Conservation (phyloP, 768 basidiomycete genomes). For the Lanmaoa rubissima region DNA sequence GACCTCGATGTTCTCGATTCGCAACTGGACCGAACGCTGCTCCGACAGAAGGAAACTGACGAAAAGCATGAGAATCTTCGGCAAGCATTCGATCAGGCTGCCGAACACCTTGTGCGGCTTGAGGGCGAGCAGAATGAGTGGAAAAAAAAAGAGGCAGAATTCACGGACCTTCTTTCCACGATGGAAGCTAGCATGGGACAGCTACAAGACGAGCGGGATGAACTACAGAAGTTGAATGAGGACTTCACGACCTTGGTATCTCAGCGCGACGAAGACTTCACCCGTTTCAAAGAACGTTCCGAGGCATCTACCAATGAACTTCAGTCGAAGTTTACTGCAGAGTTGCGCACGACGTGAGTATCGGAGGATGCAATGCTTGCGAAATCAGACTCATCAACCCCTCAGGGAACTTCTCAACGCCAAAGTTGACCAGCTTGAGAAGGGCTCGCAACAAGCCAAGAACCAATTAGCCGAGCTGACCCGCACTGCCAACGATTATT, state of each 20-base stretch:
- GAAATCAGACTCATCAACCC: neutral
- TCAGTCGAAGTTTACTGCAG: slow-evolving; percentile 66
- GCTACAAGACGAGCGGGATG: slow-evolving; percentile 56
- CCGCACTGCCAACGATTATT: slow-evolving; percentile 74
- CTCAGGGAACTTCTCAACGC: slow-evolving; percentile 61
- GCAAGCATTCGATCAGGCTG: slow-evolving; percentile 77
- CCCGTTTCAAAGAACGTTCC: slow-evolving; percentile 70
- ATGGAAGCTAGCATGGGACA: slow-evolving; percentile 59
- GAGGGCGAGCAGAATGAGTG: slow-evolving; percentile 76
- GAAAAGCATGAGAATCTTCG: slow-evolving; percentile 73
- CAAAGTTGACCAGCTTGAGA: slow-evolving; percentile 61
- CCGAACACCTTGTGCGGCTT: slow-evolving; percentile 79
- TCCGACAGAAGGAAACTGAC: slow-evolving; percentile 75
- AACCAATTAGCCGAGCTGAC: slow-evolving; percentile 76
- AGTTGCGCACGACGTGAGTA: slow-evolving; percentile 62
- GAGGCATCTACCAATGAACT: slow-evolving; percentile 64
- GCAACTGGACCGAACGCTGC: slow-evolving; percentile 78
- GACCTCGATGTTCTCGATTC: slow-evolving; percentile 85
- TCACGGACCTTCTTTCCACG: slow-evolving; percentile 54
- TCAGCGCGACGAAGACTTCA: slow-evolving; percentile 80
- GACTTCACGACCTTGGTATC: slow-evolving; percentile 66
- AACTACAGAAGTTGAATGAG: slow-evolving; percentile 61
- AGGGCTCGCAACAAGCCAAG: slow-evolving; percentile 66
- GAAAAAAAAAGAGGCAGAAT: slow-evolving; percentile 60
- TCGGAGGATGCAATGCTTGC: neutral